These are phyloP conservation scores for Striga asiatica DNA, from an alignment of 257 asterid species.

Conservation along the genomic window DNA sequence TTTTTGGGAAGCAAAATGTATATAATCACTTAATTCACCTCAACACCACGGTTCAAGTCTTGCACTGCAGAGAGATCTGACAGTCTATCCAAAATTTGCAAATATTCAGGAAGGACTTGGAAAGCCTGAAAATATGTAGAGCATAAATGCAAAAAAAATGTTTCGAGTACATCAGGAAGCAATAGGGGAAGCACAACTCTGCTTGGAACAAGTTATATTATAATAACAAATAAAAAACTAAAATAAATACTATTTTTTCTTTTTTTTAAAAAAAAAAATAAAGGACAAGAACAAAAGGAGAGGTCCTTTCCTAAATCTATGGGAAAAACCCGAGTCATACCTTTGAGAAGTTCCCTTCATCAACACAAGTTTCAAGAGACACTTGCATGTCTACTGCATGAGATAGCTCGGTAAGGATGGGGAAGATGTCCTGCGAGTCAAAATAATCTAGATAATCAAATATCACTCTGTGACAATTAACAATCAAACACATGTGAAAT, in stretches of 20 bases:
- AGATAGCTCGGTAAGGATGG: constrained; percentile 70
- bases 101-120: constrained; percentile 83
- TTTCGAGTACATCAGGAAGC: constrained; percentile 4
- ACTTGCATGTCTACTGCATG: constrained; percentile 78
- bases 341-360: constrained; percentile 84
- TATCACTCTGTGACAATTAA: constrained; percentile 4
- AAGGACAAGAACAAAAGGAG: background rate
- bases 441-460: constrained; percentile 12
- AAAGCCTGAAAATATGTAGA: constrained; percentile 62
- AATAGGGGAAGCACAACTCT: constrained; percentile 12
- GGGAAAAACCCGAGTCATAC: constrained; percentile 28
- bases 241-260: too few species aligned
- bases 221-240: background rate
- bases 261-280: background rate
- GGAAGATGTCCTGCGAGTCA: constrained; percentile 72
- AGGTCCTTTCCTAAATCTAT: constrained; percentile 15
- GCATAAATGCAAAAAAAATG: constrained; percentile 17
- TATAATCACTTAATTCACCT: constrained; percentile 41
- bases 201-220: background rate
- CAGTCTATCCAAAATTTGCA: constrained; percentile 81
- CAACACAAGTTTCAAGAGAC: constrained; percentile 75
- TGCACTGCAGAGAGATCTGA: constrained; percentile 78
- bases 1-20: background rate
- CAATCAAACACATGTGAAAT: constrained; percentile 2
- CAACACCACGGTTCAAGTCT: constrained; percentile 91